phyloP scores from a whole-genome alignment of 306 rosid species.

The Begonia masoniana region DNA sequence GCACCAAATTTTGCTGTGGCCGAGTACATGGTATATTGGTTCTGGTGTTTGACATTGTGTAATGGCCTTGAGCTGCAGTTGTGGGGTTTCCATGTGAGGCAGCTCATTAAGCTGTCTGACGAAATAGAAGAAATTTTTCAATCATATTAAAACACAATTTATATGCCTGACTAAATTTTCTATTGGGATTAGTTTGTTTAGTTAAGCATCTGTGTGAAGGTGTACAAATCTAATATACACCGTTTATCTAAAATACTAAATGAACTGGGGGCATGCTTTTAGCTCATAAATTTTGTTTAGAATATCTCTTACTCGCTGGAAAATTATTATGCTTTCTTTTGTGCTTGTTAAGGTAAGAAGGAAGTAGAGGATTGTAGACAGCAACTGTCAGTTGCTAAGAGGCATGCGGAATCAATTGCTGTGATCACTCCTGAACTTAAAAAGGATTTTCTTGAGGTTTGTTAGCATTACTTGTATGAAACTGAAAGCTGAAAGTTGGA shows the following conservation, averaged over 20 bases:
- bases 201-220: no score
- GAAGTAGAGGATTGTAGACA: conserved; percentile 37
- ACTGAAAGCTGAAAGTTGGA: background rate
- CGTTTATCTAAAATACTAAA: background rate
- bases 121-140: no score
- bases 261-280: background rate
- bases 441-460: conserved; percentile 82
- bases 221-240: no score
- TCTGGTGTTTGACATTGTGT: no score
- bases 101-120: no score
- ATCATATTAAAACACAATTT: no score
- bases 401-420: conserved; percentile 63
- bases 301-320: conserved; percentile 1
- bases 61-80: no score
- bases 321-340: background rate
- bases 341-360: conserved; percentile 43
- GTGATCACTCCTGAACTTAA: conserved; percentile 56
- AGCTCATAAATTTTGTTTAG: conserved; percentile 1
- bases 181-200: no score
- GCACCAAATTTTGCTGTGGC: no score
- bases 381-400: conserved; percentile 42
- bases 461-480: conserved; percentile 3
- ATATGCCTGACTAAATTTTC: no score
- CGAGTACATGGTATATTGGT: no score
- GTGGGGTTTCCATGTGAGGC: no score